Conservation (phyloP, 2,329 filamentous ascomycete genomes). For the Metarhizium brunneum region DNA sequence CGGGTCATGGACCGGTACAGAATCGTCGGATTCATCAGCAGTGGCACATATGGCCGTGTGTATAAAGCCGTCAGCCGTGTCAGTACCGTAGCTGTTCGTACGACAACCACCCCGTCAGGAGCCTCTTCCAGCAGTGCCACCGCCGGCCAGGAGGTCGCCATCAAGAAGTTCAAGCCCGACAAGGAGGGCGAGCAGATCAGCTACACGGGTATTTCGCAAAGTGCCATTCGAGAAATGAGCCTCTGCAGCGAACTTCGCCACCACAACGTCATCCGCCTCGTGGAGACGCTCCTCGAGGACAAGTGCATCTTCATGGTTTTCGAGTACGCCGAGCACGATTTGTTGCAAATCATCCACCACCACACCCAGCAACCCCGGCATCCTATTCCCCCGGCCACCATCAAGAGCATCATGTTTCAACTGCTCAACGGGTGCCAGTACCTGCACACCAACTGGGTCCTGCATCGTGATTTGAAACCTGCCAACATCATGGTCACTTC, state of each 20-base stretch:
- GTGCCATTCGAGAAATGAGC: slow-evolving; percentile 94
- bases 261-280: slow-evolving; percentile 78
- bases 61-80: slow-evolving; percentile 79
- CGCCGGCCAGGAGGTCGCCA: slow-evolving; percentile 75
- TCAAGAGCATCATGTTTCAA: slow-evolving; percentile 94
- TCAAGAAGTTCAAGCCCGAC: slow-evolving; percentile 99
- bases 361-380: slow-evolving; percentile 84
- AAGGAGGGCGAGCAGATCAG: slow-evolving; percentile 93
- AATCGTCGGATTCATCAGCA: slow-evolving; percentile 96
- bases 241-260: slow-evolving; percentile 88
- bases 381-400: slow-evolving; percentile 77
- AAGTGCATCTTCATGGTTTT: slow-evolving; percentile 99
- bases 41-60: slow-evolving; percentile 93
- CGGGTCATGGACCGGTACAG: slow-evolving; percentile 89
- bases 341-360: slow-evolving; percentile 96
- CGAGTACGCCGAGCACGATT: slow-evolving; percentile 94
- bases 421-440: slow-evolving; percentile 92
- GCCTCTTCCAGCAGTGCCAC: slow-evolving; percentile 26
- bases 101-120: slow-evolving; percentile 2
- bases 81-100: slow-evolving; percentile 3
- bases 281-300: slow-evolving; percentile 95
- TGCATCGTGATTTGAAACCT: slow-evolving; percentile 93
- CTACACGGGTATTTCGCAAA: slow-evolving; percentile 97
- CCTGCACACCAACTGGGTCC: slow-evolving; percentile 91
- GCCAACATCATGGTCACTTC: slow-evolving; percentile 99